These are phyloP conservation scores for Shiraia bambusicola DNA, from an alignment of 2,329 filamentous ascomycete genomes.

Conservation along the genomic window DNA sequence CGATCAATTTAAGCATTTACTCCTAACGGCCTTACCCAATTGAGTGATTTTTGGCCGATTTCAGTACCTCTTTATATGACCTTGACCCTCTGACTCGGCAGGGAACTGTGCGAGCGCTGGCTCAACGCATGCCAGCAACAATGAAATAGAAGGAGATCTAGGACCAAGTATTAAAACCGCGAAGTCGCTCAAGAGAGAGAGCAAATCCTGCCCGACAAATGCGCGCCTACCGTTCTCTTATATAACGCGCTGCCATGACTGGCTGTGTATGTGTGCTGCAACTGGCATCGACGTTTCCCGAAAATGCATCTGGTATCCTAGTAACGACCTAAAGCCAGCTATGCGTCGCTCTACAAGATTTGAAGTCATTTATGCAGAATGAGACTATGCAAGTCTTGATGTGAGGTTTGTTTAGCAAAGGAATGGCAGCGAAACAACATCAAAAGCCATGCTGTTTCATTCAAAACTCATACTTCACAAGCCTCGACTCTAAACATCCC, in stretches of 20 bases:
- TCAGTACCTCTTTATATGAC: conserved; percentile 21
- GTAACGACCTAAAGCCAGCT: too few species aligned
- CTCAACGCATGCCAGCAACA: conserved; percentile 9
- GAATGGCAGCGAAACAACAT: conserved; percentile 1
- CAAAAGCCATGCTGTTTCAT: too few species aligned
- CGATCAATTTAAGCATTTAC: not conserved
- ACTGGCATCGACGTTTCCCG: too few species aligned
- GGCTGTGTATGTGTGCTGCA: too few species aligned
- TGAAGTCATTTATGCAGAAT: not conserved
- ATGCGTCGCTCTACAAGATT: not conserved
- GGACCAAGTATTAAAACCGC: too few species aligned
- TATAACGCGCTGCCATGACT: too few species aligned
- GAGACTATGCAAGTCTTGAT: not conserved
- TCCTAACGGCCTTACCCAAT: conserved; percentile 24
- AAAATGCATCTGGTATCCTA: too few species aligned
- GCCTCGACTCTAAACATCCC: conserved; percentile 32
- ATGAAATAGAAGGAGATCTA: conserved; percentile 1
- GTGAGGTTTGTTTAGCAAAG: not conserved
- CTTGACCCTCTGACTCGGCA: conserved; percentile 9
- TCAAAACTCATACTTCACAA: conserved; percentile 25
- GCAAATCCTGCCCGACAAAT: too few species aligned
- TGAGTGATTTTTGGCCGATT: too few species aligned
- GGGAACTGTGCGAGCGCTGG: conserved; percentile 17
- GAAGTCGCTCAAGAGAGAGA: too few species aligned
- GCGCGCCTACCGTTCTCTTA: too few species aligned